These are phyloP conservation scores for Penstemon newberryi DNA, from an alignment of 257 asterid species.

Conservation along the genomic window DNA sequence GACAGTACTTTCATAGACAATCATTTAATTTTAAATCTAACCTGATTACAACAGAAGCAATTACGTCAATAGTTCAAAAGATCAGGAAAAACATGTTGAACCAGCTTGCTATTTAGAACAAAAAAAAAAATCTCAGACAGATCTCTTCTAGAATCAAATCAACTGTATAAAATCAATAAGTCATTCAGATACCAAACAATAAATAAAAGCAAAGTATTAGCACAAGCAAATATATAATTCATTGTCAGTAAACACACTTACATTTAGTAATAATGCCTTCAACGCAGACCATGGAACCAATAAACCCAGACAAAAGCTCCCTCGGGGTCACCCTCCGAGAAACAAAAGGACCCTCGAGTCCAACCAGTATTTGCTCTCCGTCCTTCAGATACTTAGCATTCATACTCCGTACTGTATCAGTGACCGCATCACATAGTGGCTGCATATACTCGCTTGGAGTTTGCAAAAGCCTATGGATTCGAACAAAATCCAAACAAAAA, in stretches of 20 bases:
- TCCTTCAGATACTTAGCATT: conserved; percentile 82
- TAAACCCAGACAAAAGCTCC: conserved; percentile 87
- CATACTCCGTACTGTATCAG: conserved; percentile 64
- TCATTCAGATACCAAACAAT: too few relatives aligned
- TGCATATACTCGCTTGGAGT: conserved; percentile 93
- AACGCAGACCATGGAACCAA: conserved; percentile 92
- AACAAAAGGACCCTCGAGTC: conserved; percentile 94
- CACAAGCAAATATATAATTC: too few relatives aligned
- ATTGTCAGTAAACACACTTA: conserved; percentile 14
- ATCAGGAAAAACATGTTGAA: too few relatives aligned
- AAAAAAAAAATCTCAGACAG: too few relatives aligned
- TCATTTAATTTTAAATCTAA: too few relatives aligned
- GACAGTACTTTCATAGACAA: too few relatives aligned
- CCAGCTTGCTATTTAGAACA: too few relatives aligned
- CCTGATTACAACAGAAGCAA: too few relatives aligned
- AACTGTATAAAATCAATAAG: too few relatives aligned
- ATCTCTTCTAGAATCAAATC: not conserved
- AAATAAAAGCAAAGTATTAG: too few relatives aligned
- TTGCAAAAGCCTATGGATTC: conserved; percentile 63
- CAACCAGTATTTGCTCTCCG: conserved; percentile 88
- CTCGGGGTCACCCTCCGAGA: conserved; percentile 93
- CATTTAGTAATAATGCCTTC: conserved; percentile 96
- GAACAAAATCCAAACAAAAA: conserved; percentile 21
- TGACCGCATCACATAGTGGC: conserved; percentile 81
- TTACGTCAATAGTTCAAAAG: too few relatives aligned